A percentile compares a stretch with the other conserved stretches of the same genome.
phyloP scores from a whole-genome alignment of 2,329 filamentous ascomycete genomes.

The Chrysoporthe cubensis region DNA sequence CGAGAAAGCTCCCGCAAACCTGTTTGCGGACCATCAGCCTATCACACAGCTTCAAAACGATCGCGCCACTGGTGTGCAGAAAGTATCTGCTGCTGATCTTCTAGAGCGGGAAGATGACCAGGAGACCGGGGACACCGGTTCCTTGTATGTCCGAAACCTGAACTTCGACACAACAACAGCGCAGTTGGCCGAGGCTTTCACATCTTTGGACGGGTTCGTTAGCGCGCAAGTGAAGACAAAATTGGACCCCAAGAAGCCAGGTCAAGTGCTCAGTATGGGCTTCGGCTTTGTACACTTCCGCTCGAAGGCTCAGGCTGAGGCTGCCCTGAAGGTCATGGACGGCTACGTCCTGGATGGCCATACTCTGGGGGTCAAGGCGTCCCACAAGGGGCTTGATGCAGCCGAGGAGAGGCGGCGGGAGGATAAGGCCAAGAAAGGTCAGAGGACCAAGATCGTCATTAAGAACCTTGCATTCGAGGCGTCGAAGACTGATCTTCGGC shows the following conservation, averaged over 20 bases:
- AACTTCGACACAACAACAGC: conserved; percentile 87
- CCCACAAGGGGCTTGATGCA: conserved; percentile 84
- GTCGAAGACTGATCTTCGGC: conserved; percentile 86
- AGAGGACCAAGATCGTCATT: conserved; percentile 90
- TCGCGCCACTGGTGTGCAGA: conserved; percentile 53
- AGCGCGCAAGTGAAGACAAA: conserved; percentile 92
- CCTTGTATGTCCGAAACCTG: conserved; percentile 90
- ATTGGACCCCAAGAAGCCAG: conserved; percentile 86
- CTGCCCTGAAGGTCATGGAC: conserved; percentile 84
- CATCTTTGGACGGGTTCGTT: conserved; percentile 82
- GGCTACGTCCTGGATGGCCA: conserved; percentile 86
- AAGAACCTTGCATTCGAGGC: conserved; percentile 98
- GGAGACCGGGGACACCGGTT: conserved; percentile 69
- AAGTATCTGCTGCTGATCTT: conserved; percentile 70
- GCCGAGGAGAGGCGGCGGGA: conserved; percentile 84
- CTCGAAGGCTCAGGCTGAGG: conserved; percentile 75
- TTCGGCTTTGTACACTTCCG: conserved; percentile 94
- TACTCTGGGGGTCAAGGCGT: conserved; percentile 81
- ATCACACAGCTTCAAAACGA: conserved; percentile 38
- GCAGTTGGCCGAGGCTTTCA: conserved; percentile 76
- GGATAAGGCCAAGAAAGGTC: conserved; percentile 79
- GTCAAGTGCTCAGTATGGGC: conserved; percentile 91
- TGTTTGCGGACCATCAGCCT: conserved; percentile 60
- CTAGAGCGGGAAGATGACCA: conserved; percentile 60
- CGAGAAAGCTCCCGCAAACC: conserved; percentile 86